Conservation (phyloP, 768 basidiomycete genomes). For the Tylopilus rubrobrunneus region DNA sequence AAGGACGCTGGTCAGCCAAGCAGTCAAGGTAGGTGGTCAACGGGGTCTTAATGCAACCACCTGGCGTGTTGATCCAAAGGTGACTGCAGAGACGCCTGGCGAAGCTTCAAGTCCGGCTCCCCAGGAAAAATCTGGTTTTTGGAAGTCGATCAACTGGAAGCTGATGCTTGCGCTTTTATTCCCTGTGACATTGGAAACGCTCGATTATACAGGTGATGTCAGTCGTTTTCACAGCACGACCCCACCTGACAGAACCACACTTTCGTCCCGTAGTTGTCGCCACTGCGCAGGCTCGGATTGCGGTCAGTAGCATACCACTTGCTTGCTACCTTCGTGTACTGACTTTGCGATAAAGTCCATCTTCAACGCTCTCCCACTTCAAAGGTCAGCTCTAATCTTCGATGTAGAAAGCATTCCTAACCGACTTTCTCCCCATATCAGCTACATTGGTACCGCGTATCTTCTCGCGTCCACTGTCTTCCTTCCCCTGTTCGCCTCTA, state of each 20-base stretch:
- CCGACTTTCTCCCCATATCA: conserved; percentile 3
- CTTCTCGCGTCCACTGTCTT: conserved; percentile 51
- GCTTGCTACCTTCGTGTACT: background rate
- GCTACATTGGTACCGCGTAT: conserved; percentile 50
- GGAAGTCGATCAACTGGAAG: conserved; percentile 26
- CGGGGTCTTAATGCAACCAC: background rate
- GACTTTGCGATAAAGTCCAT: conserved; percentile 19
- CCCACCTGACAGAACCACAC: background rate
- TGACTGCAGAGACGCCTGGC: background rate
- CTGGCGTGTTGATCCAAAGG: background rate
- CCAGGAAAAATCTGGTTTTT: background rate
- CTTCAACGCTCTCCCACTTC: conserved; percentile 25
- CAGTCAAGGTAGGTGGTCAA: conserved; percentile 5
- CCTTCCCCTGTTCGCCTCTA: conserved; percentile 46
- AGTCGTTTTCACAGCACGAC: background rate
- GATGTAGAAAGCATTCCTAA: background rate
- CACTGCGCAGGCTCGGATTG: too few species aligned
- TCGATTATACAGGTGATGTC: conserved; percentile 27
- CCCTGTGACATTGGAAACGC: conserved; percentile 40
- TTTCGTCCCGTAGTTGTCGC: background rate
- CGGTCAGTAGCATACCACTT: background rate
- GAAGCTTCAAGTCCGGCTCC: background rate
- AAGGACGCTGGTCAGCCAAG: background rate
- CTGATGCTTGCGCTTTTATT: conserved; percentile 36
- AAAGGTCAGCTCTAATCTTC: conserved; percentile 16